Evolutionary conservation across 495 filamentous ascomycete species (phyloP).

Genomic region (Aspergillus ellipticus): DNA sequence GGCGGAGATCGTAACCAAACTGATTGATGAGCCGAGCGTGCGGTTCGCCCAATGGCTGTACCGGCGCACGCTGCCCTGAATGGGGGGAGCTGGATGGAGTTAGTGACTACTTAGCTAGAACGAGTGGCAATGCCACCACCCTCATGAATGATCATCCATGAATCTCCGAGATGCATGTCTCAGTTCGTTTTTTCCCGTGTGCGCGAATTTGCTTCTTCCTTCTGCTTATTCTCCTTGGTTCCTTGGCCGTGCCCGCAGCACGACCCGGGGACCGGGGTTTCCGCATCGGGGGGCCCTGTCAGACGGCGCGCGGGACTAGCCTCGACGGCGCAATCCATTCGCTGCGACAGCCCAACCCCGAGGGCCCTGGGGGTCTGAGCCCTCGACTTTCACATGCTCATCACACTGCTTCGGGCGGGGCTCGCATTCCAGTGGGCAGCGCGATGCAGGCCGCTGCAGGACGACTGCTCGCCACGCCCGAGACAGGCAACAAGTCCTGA

Average conservation of each 20-base stretch:
- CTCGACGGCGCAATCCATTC: background rate
- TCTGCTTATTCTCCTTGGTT: background rate
- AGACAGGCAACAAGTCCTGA: background rate
- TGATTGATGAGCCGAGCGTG: conserved; percentile 55
- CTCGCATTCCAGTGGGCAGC: no score
- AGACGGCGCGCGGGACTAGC: background rate
- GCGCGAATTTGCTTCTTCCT: background rate
- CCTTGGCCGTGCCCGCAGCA: background rate
- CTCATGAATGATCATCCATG: background rate
- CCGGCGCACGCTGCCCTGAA: conserved; percentile 24
- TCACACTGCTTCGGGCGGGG: no score
- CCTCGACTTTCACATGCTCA: background rate
- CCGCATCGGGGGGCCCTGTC: background rate
- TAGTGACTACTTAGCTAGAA: background rate
- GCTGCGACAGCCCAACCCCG: background rate
- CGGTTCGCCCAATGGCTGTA: conserved; percentile 53
- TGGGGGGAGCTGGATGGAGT: no score
- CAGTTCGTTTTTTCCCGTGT: background rate
- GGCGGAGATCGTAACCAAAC: conserved; percentile 52
- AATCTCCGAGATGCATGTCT: background rate
- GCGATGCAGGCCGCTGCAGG: no score
- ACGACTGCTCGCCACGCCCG: no score
- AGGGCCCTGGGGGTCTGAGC: background rate
- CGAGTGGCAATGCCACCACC: no score
- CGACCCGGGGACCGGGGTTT: background rate